These are phyloP conservation scores for Neospermospora avenae DNA, from an alignment of 2,329 filamentous ascomycete species.

Conservation along the genomic window DNA sequence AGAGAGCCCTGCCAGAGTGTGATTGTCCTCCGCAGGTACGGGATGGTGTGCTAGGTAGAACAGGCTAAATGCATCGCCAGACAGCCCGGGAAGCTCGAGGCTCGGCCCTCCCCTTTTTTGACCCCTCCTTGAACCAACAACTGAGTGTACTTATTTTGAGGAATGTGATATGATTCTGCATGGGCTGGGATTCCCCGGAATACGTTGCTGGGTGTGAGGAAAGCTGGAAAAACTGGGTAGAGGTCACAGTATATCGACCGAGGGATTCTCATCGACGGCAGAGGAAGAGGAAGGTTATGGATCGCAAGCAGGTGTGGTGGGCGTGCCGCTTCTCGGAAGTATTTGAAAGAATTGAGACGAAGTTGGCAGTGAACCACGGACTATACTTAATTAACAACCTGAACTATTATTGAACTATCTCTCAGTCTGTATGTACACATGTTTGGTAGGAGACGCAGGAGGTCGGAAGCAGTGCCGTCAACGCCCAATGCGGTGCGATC, in stretches of 20 bases:
- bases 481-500: not conserved
- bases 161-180: not conserved
- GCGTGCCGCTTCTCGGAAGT: too few relatives aligned
- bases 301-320: too few relatives aligned
- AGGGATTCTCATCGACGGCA: not conserved
- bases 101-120: too few relatives aligned
- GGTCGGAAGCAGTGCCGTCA: not conserved
- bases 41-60: not conserved
- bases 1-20: not conserved
- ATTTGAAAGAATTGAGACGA: too few relatives aligned
- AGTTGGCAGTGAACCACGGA: too few relatives aligned
- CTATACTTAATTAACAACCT: not conserved
- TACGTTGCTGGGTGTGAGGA: not conserved
- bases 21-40: not conserved
- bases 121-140: not conserved
- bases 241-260: not conserved
- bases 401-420: not conserved
- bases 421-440: not conserved
- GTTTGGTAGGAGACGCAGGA: not conserved
- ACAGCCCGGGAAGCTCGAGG: not conserved
- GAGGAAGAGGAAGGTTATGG: too few relatives aligned
- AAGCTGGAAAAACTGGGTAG: not conserved
- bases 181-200: conserved; percentile 2
- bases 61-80: conserved; percentile 13
- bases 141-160: not conserved